Percentiles rank a stretch among this genome's conserved stretches.
Conservation (phyloP, 108 stramenopile genomes). For the Pseudonitzschia multistriata region DNA sequence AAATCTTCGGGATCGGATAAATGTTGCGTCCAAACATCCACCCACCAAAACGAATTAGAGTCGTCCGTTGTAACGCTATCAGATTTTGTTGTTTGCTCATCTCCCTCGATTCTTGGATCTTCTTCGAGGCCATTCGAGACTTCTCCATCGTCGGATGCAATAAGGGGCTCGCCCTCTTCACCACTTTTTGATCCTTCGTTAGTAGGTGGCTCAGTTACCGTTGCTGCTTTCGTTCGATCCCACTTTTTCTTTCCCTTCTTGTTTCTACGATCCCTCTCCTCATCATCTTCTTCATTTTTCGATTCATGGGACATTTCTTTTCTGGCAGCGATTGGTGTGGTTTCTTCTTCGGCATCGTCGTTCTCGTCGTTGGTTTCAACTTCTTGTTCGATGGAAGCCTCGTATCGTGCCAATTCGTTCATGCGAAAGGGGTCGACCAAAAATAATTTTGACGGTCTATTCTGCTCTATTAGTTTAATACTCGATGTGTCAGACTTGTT, state of each 20-base stretch:
- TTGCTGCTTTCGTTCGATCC: background rate
- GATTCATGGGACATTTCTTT: background rate
- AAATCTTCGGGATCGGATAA: constrained; percentile 11
- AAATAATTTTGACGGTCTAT: background rate
- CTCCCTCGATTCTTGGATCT: background rate
- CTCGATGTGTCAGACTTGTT: too few species aligned
- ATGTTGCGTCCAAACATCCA: constrained; percentile 28
- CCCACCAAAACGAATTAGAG: constrained; percentile 25
- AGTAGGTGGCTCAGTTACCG: background rate
- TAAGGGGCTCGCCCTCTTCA: background rate
- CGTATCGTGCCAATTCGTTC: constrained; percentile 17
- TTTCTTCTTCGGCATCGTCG: background rate
- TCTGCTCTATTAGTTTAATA: too few species aligned
- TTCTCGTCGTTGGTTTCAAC: background rate
- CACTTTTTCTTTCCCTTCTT: background rate
- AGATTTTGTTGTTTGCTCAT: background rate
- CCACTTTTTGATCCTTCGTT: background rate
- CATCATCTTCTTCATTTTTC: background rate
- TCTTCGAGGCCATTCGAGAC: background rate
- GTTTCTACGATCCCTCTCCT: background rate
- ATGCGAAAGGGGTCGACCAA: constrained; percentile 8
- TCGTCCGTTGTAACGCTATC: background rate
- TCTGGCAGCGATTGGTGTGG: background rate
- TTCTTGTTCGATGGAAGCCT: constrained; percentile 7
- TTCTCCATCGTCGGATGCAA: background rate